Evolutionary conservation across 2,329 filamentous ascomycete species (phyloP).

Genomic region (Aureobasidium sp.): DNA sequence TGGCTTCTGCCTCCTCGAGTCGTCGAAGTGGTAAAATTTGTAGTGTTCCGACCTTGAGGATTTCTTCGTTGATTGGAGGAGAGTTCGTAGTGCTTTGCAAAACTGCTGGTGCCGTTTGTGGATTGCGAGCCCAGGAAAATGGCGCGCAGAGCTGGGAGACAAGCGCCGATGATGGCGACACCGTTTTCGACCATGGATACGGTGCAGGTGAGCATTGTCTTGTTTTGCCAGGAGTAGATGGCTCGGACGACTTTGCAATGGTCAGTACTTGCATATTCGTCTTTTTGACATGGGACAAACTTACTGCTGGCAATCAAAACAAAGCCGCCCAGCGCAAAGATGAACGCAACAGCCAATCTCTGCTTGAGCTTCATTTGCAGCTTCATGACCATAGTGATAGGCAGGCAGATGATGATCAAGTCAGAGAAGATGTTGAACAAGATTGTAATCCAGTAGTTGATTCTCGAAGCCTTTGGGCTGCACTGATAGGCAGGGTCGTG

Average conservation of each 20-base stretch:
- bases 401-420: constrained; percentile 9
- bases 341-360: neutral
- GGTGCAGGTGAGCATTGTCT: constrained; percentile 13
- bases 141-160: constrained; percentile 7
- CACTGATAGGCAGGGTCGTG: constrained; percentile 2
- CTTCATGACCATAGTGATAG: constrained; percentile 13
- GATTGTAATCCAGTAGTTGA: constrained; percentile 14
- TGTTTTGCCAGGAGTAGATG: constrained; percentile 6
- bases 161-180: constrained; percentile 13
- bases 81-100: constrained; percentile 9
- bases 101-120: constrained; percentile 1
- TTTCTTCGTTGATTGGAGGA: neutral
- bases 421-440: constrained; percentile 13
- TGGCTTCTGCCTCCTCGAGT: neutral
- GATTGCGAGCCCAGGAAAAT: neutral
- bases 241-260: neutral
- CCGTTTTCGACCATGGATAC: constrained; percentile 11
- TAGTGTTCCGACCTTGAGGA: neutral
- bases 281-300: neutral
- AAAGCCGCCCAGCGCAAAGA: constrained; percentile 8
- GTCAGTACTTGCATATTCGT: neutral
- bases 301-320: constrained; percentile 12
- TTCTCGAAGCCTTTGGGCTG: constrained; percentile 1
- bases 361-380: constrained; percentile 12
- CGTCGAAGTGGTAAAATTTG: neutral